Percentiles rank a stretch among this genome's conserved stretches.
phyloP scores from a whole-genome alignment of 805 yeast species.

The Metschnikowia peoriensis region DNA sequence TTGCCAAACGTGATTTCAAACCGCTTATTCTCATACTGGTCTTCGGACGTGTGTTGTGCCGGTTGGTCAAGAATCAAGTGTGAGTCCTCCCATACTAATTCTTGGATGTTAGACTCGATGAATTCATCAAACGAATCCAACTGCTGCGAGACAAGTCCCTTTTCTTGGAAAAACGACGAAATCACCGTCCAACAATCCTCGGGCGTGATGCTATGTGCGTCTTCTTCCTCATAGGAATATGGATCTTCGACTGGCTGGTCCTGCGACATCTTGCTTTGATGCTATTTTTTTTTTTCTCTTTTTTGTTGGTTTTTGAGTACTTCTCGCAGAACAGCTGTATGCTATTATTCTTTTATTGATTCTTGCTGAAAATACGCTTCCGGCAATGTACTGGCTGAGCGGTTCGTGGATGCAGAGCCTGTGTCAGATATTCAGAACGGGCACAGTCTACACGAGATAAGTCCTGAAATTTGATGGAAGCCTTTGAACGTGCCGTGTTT shows the following conservation, averaged over 20 bases:
- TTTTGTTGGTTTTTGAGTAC: neutral
- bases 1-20: constrained; percentile 98
- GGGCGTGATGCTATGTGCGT: constrained; percentile 70
- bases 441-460: neutral
- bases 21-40: constrained; percentile 85
- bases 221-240: constrained; percentile 63
- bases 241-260: constrained; percentile 48
- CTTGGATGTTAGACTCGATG: constrained; percentile 94
- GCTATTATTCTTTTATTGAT: neutral
- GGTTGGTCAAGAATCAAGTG: constrained; percentile 94
- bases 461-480: neutral
- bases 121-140: constrained; percentile 97
- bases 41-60: constrained; percentile 92
- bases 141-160: constrained; percentile 97
- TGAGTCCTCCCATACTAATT: constrained; percentile 93
- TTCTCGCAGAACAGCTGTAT: neutral
- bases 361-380: neutral
- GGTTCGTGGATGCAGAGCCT: neutral
- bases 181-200: constrained; percentile 99
- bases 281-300: no score
- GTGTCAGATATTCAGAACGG: neutral
- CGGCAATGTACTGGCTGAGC: neutral
- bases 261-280: constrained; percentile 17
- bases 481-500: neutral
- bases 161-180: constrained; percentile 91